Evolutionary conservation across 371 early-diverging fungal species (phyloP), one percentile per base, ranked within the genome.

Genomic region (Mucor circinelloides): DNA sequence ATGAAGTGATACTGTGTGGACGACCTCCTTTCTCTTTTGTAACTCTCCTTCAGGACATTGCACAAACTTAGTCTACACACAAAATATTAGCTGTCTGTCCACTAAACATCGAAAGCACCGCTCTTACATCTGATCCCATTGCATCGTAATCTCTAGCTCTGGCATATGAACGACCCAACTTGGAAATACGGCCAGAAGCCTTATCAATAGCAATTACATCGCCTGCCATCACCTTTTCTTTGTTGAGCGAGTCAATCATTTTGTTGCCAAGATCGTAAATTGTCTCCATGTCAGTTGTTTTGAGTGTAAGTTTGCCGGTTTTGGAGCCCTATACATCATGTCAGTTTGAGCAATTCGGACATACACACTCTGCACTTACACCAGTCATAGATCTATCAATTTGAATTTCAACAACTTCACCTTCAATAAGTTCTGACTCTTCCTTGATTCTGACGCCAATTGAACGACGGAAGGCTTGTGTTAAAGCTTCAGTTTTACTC

Each of bases 281-380:
- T 23, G 99, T 99, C 82, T 99, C 99, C 99, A 99, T 99, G 64
- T 99, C 99, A 27, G 97, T 97, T 23, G 99, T 99, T 83, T 99
- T 99, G 38, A 99, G 77, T 50, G 97, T 96, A 64, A 99, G 80
- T 77, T 98, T 98, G n/a, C 97, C 97, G 0, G 95, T 92, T 82
- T 96, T 93, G 57, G 93, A 90, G 6, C 88, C 90, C 94, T 90
- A 77, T 42, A 54, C 54, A 63, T 19, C 56, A 25, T 8, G 4
- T 54, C 55, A 23, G 27, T 30, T 0, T 8, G 5, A 13, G 2
- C 17, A 12, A 4, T 23, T 54, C 30, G 2, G 2, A 30, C 21
- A 10, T 27, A 3, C 30, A 30, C n/a, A 12, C 7, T 27, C 3
- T 17, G 0, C 12, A 80, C 89, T 73, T 89, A 95, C 95, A 7